Evolutionary conservation across 2,329 filamentous ascomycete genomes (phyloP), one percentile per base, ranked within the genome.

Genomic region (Diaporthe vexans): DNA sequence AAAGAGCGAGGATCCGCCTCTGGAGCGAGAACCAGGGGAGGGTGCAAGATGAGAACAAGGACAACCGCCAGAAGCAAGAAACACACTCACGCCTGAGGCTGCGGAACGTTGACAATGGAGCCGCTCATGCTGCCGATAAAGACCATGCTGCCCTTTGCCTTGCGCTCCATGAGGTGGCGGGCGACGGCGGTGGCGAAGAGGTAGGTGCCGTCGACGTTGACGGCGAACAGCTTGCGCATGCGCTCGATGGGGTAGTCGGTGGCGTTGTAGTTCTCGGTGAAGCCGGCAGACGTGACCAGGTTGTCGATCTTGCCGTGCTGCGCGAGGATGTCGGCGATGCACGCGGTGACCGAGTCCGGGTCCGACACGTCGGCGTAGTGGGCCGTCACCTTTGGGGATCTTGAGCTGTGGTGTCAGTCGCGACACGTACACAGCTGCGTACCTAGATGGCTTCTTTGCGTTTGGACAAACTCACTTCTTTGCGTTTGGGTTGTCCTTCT

Each of bases 81-180:
- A 35, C 29, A 24, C 24, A 83, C 88, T 83, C 79, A 90, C 87
- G 91, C 94, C 82, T 98, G 96, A 0, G 95, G 95, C 83, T 98
- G 96, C 21, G 96, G 96, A 11, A 98, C 94, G 81, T 98, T 98
- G 84, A 98, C 96, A 79, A 98, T 95, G 72, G 93, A 86, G 58
- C 95, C 96, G 69, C 93, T 95, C 95, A 98, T 98, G 89, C 94
- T 97, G 37, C 95, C 96, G 80, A 98, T 97, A 86, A 98, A 94
- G 79, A 98, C 94, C 82, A 98, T 95, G 85, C 93, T 97, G 57
- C 95, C 96, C 0, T 90, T 87, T 7, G 89, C 87, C 82, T 95
- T 92, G 80, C 94, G 91, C 81, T 92, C 92, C 91, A 98, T 97
- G 76, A 98, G 86, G 81, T 98, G 95, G 81, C 94, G 94, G 43